Evolutionary conservation across 805 yeast species (phyloP).

Genomic region (Peterozyma toletana): DNA sequence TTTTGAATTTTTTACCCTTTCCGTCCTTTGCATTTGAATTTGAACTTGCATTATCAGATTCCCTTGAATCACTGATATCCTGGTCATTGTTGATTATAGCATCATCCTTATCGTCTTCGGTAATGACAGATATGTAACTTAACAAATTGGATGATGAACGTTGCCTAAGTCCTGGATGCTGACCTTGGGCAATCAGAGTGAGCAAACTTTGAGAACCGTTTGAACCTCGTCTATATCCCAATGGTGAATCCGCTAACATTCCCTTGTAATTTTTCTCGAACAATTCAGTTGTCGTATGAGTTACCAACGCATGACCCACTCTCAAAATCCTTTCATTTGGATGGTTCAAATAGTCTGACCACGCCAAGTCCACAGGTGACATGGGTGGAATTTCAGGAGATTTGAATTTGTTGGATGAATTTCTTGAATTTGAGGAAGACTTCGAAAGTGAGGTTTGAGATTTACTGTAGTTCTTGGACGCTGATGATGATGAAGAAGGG

Average conservation of each 20-base stretch:
- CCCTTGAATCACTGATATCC: slow-evolving; percentile 11
- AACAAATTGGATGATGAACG: slow-evolving; percentile 14
- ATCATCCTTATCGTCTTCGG: slow-evolving; percentile 15
- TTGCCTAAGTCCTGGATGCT: slow-evolving; percentile 31
- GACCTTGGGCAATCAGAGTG: slow-evolving; percentile 37
- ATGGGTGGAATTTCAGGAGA: slow-evolving; percentile 33
- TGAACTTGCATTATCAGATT: slow-evolving; percentile 13
- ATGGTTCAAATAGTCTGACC: slow-evolving; percentile 46
- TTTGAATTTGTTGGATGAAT: slow-evolving; percentile 4
- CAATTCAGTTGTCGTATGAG: slow-evolving; percentile 33
- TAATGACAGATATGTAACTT: slow-evolving; percentile 5
- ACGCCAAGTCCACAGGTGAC: slow-evolving; percentile 48
- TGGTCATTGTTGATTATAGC: slow-evolving; percentile 18
- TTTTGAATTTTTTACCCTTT: slow-evolving; percentile 17
- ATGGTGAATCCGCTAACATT: slow-evolving; percentile 49
- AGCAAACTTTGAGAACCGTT: slow-evolving; percentile 19
- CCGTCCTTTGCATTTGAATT: slow-evolving; percentile 11
- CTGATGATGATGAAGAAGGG: slow-evolving; percentile 2
- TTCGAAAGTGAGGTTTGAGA: neutral
- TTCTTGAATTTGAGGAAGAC: slow-evolving; percentile 2
- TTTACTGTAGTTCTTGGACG: neutral
- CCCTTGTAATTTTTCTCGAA: slow-evolving; percentile 57
- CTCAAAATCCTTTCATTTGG: slow-evolving; percentile 55
- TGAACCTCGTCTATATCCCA: slow-evolving; percentile 34
- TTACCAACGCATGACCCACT: slow-evolving; percentile 45